phyloP scores from a whole-genome alignment of 345 rosid genomes.

The Xanthoceras sorbifolium region DNA sequence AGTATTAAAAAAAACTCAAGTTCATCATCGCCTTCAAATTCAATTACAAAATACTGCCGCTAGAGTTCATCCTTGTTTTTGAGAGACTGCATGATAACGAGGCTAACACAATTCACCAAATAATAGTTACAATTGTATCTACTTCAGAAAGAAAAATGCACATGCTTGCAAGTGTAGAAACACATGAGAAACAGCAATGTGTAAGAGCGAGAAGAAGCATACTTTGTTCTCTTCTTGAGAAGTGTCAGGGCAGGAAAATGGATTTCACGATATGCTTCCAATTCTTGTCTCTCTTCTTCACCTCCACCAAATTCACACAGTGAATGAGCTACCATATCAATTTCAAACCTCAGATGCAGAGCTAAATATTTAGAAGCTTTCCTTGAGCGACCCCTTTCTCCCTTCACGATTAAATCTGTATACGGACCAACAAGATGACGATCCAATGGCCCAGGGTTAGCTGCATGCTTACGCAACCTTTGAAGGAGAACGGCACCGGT shows the following conservation, averaged over 20 bases:
- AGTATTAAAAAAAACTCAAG: neutral
- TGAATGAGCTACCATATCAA: constrained; percentile 99
- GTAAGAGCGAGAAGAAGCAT: constrained; percentile 19
- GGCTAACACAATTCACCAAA: no score
- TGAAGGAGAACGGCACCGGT: constrained; percentile 72
- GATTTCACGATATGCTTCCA: constrained; percentile 80
- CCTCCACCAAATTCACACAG: constrained; percentile 93
- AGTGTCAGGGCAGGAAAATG: constrained; percentile 81
- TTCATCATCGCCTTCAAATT: neutral
- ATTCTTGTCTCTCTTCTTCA: constrained; percentile 62
- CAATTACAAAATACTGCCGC: no score
- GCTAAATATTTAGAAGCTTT: constrained; percentile 80
- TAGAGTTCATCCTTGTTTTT: no score
- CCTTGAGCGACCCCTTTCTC: constrained; percentile 31
- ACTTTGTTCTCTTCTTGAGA: constrained; percentile 65
- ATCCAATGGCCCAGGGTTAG: constrained; percentile 65
- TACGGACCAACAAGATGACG: constrained; percentile 71
- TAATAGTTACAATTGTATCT: no score
- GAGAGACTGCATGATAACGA: no score
- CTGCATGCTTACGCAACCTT: constrained; percentile 58
- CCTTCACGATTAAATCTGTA: constrained; percentile 49
- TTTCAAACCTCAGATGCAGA: constrained; percentile 87
- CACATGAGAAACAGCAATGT: neutral
- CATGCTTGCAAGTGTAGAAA: neutral
- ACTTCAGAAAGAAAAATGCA: neutral